Percentiles rank a stretch among this genome's conserved stretches.
Conservation (phyloP, 2,329 filamentous ascomycete genomes). For the Eutypa lata region DNA sequence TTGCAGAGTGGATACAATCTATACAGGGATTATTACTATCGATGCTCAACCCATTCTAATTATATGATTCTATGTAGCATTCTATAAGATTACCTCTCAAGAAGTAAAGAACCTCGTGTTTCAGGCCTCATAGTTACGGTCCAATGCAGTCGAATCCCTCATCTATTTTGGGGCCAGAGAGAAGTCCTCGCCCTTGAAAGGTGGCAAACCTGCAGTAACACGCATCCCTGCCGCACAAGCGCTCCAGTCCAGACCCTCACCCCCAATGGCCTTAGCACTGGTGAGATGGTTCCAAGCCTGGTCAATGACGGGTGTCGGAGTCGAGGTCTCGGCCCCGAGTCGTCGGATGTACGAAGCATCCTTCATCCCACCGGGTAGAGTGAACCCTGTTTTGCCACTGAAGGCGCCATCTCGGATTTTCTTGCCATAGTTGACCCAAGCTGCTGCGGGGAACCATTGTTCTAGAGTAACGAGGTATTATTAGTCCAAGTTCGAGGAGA, state of each 20-base stretch:
- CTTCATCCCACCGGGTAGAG: constrained; percentile 8
- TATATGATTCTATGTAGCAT: too few species aligned
- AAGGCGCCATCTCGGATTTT: constrained; percentile 10
- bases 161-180: constrained; percentile 1
- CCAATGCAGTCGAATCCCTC: neutral
- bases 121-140: too few species aligned
- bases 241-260: constrained; percentile 8
- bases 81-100: too few species aligned
- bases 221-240: constrained; percentile 9
- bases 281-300: constrained; percentile 9
- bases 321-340: constrained; percentile 9
- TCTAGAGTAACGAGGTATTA: neutral
- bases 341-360: constrained; percentile 7
- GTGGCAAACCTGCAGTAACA: constrained; percentile 9
- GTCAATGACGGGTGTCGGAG: constrained; percentile 8
- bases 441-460: constrained; percentile 9
- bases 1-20: too few species aligned
- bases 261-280: constrained; percentile 5
- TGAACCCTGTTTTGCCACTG: constrained; percentile 9
- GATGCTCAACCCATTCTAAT: too few species aligned
- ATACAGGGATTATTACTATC: too few species aligned
- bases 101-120: too few species aligned
- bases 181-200: constrained; percentile 9
- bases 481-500: neutral
- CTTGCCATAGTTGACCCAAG: constrained; percentile 9